Evolutionary conservation across 768 basidiomycete species (phyloP).

Genomic region (Xerocomus spinulosus): DNA sequence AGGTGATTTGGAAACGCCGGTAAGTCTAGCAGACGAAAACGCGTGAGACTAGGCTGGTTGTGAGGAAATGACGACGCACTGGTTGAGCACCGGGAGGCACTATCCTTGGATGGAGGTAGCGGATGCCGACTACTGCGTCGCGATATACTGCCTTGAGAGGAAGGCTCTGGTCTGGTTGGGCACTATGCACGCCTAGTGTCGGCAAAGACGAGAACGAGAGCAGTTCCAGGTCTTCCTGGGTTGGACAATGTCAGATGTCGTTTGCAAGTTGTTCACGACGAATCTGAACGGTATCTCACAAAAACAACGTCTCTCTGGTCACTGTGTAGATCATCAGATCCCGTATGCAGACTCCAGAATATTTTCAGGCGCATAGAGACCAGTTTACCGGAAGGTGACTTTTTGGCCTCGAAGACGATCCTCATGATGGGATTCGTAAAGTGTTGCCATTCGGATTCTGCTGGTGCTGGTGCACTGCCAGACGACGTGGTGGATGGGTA

Average conservation of each 20-base stretch:
- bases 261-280: not conserved
- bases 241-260: not conserved
- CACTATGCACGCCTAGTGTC: constrained; percentile 24
- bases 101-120: constrained; percentile 56
- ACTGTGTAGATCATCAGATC: constrained; percentile 32
- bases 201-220: constrained; percentile 56
- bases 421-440: constrained; percentile 66
- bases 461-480: constrained; percentile 15
- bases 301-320: constrained; percentile 59
- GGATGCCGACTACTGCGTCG: constrained; percentile 67
- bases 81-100: constrained; percentile 26
- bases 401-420: constrained; percentile 58
- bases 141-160: constrained; percentile 82
- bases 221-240: constrained; percentile 74
- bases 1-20: constrained; percentile 74
- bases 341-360: constrained; percentile 52
- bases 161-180: constrained; percentile 45
- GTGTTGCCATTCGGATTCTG: constrained; percentile 67
- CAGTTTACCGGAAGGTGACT: constrained; percentile 44
- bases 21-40: constrained; percentile 44
- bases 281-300: constrained; percentile 40
- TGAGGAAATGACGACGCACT: constrained; percentile 19
- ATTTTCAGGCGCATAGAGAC: constrained; percentile 65
- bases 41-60: constrained; percentile 8
- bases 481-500: constrained; percentile 32